phyloP scores from a whole-genome alignment of 2,329 filamentous ascomycete genomes.

The Alternaria infectoria region DNA sequence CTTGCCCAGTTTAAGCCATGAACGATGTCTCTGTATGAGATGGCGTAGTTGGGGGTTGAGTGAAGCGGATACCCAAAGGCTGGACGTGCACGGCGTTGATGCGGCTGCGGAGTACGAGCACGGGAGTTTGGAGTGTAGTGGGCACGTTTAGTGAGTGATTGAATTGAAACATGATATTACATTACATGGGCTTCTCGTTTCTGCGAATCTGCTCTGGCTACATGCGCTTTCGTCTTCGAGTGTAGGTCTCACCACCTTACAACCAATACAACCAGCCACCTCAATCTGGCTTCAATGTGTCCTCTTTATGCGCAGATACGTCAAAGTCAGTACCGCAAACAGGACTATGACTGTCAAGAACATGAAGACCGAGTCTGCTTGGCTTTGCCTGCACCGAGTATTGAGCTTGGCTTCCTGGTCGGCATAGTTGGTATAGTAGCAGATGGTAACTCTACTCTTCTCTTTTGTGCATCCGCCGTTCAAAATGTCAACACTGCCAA shows the following conservation, averaged over 20 bases:
- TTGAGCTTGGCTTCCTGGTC: not conserved
- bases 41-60: constrained; percentile 4
- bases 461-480: no score
- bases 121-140: not conserved
- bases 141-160: not conserved
- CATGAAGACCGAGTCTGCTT: not conserved
- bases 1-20: constrained; percentile 31
- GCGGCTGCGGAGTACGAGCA: not conserved
- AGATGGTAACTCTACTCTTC: no score
- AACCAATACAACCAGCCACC: not conserved
- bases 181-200: not conserved
- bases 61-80: not conserved
- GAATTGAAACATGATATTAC: not conserved
- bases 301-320: not conserved
- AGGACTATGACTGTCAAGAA: not conserved
- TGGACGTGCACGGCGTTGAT: not conserved
- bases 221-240: not conserved
- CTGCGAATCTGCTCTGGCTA: not conserved
- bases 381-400: not conserved
- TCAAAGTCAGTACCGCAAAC: not conserved
- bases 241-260: not conserved
- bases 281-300: not conserved
- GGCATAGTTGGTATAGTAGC: no score
- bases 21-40: not conserved
- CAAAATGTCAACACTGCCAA: no score